Percentiles rank a stretch among this genome's conserved stretches.
Conservation (phyloP, 2,329 filamentous ascomycete genomes). For the Escovopsis sp. region DNA sequence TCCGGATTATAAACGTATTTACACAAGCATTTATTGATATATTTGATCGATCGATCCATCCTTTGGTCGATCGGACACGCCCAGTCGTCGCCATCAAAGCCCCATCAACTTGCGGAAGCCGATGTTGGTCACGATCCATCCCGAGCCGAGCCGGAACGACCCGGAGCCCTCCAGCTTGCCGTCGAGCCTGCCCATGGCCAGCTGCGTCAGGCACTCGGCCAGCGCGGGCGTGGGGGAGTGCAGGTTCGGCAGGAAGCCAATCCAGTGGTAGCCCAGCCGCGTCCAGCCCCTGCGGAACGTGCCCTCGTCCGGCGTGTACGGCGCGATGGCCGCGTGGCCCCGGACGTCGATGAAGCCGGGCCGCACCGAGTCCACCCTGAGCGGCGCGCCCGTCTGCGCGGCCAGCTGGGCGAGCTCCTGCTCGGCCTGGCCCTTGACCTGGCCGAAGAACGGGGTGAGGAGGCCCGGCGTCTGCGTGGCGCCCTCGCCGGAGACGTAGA, state of each 20-base stretch:
- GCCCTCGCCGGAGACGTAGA: conserved; percentile 53
- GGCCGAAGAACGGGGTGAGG: conserved; percentile 43
- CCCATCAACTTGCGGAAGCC: conserved; percentile 21
- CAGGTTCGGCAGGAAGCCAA: conserved; percentile 11
- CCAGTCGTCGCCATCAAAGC: conserved; percentile 6
- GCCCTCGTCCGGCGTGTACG: conserved; percentile 24
- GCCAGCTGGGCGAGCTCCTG: conserved; percentile 38
- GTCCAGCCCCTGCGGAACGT: conserved; percentile 4
- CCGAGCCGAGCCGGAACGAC: conserved; percentile 19
- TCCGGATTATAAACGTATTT: too few species aligned
- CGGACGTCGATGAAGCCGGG: conserved; percentile 42
- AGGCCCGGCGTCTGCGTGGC: conserved; percentile 41
- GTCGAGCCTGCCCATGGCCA: conserved; percentile 27
- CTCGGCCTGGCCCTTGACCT: conserved; percentile 56
- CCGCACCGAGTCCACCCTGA: conserved; percentile 42
- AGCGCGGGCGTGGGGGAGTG: conserved; percentile 28
- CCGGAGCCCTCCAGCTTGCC: conserved; percentile 14
- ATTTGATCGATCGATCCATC: too few species aligned
- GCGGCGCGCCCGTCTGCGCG: conserved; percentile 19
- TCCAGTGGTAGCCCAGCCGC: conserved; percentile 12
- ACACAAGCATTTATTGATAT: too few species aligned
- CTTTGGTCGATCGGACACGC: too few species aligned
- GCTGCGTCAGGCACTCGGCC: conserved; percentile 27
- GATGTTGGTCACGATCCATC: conserved; percentile 21
- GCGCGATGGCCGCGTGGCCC: conserved; percentile 25